Percentiles rank a stretch among this genome's conserved stretches.
Evolutionary conservation across 108 stramenopile species (phyloP).

Genomic region (Discostella stelligeroides): DNA sequence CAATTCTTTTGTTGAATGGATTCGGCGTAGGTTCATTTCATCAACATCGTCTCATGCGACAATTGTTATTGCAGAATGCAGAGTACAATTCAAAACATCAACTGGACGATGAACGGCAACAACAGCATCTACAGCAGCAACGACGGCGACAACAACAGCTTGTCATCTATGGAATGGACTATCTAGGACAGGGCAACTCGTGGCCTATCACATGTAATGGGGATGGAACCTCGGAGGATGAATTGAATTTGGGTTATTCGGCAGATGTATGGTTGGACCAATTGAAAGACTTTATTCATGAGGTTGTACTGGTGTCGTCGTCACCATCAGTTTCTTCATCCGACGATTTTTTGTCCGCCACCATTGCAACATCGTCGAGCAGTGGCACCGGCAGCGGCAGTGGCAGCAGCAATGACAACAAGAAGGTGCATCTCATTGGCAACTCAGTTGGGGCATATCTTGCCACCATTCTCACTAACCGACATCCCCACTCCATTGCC

Average conservation of each 20-base stretch:
- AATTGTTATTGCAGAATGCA: slow-evolving; percentile 28
- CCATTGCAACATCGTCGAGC: no score
- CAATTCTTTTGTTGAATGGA: slow-evolving; percentile 36
- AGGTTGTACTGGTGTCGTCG: slow-evolving; percentile 49
- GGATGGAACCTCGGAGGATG: slow-evolving; percentile 63
- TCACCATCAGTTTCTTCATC: no score
- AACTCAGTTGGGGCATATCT: slow-evolving; percentile 83
- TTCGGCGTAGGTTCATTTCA: slow-evolving; percentile 91
- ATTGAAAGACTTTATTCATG: slow-evolving; percentile 59
- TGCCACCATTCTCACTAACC: slow-evolving; percentile 57
- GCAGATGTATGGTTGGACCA: slow-evolving; percentile 81
- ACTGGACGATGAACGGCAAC: no score
- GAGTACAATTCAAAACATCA: no score
- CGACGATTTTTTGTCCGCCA: no score
- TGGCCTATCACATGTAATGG: slow-evolving; percentile 82
- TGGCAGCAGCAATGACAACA: no score
- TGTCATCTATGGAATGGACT: slow-evolving; percentile 74
- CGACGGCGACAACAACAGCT: slow-evolving; percentile 15
- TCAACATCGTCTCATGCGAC: slow-evolving; percentile 78
- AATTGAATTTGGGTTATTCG: slow-evolving; percentile 66
- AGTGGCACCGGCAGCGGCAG: not conserved
- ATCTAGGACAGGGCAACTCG: slow-evolving; percentile 84
- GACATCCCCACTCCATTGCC: slow-evolving; percentile 57
- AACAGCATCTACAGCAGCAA: slow-evolving; percentile 6
- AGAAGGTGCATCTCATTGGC: slow-evolving; percentile 77